Evolutionary conservation across 2,329 filamentous ascomycete genomes (phyloP).

Genomic region (Colletotrichum chrysophilum): DNA sequence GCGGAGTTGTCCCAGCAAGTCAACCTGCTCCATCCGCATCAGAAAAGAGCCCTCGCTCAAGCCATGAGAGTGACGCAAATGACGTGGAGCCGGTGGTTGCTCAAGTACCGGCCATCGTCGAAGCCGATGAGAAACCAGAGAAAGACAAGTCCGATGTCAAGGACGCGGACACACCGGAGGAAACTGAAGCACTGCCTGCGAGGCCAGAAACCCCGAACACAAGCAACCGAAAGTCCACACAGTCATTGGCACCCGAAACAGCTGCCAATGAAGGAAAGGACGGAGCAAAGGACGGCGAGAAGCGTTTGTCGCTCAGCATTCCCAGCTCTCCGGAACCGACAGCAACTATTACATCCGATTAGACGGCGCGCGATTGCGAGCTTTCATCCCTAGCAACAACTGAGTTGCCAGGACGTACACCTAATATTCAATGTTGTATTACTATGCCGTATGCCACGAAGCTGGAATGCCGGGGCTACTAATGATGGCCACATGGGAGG

Average conservation of each 20-base stretch:
- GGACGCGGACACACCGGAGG: background rate
- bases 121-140: background rate
- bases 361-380: background rate
- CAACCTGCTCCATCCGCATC: constrained; percentile 27
- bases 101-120: background rate
- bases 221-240: background rate
- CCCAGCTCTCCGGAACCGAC: background rate
- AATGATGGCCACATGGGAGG: constrained; percentile 2
- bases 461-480: background rate
- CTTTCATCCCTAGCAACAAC: background rate
- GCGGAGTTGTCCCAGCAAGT: constrained; percentile 78
- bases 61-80: constrained; percentile 15
- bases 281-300: background rate
- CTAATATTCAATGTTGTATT: constrained; percentile 20
- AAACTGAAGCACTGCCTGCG: background rate
- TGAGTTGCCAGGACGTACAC: background rate
- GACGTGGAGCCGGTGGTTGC: background rate
- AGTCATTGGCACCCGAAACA: background rate
- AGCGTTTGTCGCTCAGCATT: constrained; percentile 3
- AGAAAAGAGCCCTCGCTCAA: constrained; percentile 21
- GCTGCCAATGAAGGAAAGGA: background rate
- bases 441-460: background rate
- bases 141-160: background rate
- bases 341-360: background rate
- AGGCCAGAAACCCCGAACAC: constrained; percentile 4